Conservation (phyloP, 345 rosid genomes). For the Gossypium bickii region DNA sequence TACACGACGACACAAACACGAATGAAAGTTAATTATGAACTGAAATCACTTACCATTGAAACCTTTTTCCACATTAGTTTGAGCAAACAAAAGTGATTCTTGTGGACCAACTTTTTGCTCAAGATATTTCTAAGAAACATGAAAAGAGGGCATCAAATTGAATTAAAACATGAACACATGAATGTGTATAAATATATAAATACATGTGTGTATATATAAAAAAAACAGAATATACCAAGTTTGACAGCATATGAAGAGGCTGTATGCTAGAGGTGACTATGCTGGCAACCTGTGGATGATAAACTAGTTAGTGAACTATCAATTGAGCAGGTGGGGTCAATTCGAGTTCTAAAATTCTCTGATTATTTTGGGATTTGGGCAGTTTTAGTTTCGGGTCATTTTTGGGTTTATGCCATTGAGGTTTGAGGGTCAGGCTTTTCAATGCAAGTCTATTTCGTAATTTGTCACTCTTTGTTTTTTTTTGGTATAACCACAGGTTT, state of each 20-base stretch:
- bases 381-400: too few species aligned
- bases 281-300: slow-evolving; percentile 39
- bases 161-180: not conserved
- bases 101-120: too few species aligned
- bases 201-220: not conserved
- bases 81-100: too few species aligned
- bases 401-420: too few species aligned
- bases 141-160: not conserved
- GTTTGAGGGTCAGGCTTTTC: too few species aligned
- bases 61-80: slow-evolving; percentile 33
- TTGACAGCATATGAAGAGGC: slow-evolving; percentile 43
- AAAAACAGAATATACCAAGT: slow-evolving; percentile 29
- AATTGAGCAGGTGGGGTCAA: too few species aligned
- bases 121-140: too few species aligned
- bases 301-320: not conserved
- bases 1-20: not conserved
- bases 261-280: slow-evolving; percentile 46
- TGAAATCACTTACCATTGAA: slow-evolving; percentile 32
- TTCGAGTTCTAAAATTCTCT: too few species aligned
- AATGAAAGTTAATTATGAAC: not conserved
- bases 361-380: too few species aligned
- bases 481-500: accelerated
- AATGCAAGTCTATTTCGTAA: too few species aligned
- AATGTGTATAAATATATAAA: too few species aligned
- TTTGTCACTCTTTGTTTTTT: too few species aligned